phyloP scores from a whole-genome alignment of 345 rosid genomes.

The Eucalyptus cloeziana region DNA sequence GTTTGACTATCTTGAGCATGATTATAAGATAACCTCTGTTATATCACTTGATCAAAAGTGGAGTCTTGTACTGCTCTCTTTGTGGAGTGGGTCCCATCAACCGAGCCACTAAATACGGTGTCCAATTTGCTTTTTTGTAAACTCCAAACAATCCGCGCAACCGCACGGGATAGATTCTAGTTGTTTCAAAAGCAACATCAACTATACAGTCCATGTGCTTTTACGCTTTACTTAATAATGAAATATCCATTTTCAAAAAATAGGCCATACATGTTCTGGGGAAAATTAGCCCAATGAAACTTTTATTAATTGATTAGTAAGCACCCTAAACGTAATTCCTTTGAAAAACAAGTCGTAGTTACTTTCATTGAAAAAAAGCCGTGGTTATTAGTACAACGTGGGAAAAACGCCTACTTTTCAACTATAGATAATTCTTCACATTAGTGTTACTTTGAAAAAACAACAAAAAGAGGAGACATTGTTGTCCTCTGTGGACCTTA shows the following conservation, averaged over 20 bases:
- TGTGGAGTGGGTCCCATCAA: neutral
- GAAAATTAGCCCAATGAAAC: neutral
- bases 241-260: neutral
- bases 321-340: neutral
- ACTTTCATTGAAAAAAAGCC: no score
- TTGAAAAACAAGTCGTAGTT: no score
- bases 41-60: no score
- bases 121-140: neutral
- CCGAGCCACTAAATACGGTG: neutral
- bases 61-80: neutral
- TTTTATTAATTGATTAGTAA: neutral
- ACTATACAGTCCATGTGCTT: no score
- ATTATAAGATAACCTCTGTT: neutral
- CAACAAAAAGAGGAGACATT: neutral
- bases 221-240: no score
- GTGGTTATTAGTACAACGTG: no score
- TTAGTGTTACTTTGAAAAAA: neutral
- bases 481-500: neutral
- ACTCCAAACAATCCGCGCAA: no score
- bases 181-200: no score
- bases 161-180: no score
- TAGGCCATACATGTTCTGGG: neutral
- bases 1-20: accelerated
- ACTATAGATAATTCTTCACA: neutral
- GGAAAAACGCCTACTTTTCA: neutral